A percentile compares a stretch with the other conserved stretches of the same genome.
phyloP scores from a whole-genome alignment of 2,329 filamentous ascomycete genomes.

The Bimuria novae-zelandiae region DNA sequence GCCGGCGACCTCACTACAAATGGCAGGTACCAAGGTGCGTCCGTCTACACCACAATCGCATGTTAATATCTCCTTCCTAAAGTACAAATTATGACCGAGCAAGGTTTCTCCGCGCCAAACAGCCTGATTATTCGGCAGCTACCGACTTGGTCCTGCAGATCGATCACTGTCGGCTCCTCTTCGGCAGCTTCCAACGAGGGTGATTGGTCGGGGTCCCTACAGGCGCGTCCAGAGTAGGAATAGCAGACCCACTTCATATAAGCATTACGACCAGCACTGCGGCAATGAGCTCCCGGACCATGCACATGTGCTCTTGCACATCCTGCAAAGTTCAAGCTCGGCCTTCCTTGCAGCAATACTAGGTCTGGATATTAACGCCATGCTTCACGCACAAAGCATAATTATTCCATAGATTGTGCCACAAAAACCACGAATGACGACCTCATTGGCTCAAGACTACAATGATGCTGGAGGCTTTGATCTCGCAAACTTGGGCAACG shows the following conservation, averaged over 20 bases:
- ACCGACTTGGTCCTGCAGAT: neutral
- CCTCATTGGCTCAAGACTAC: neutral
- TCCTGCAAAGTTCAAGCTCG: no score
- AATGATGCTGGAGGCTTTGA: neutral
- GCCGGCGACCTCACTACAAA: neutral
- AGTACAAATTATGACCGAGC: neutral
- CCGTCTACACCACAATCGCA: neutral
- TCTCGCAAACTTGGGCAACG: neutral
- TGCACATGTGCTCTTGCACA: no score
- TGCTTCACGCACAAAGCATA: no score
- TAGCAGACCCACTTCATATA: neutral
- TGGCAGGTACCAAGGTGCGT: neutral
- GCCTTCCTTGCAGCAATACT: no score
- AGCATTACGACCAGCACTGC: neutral
- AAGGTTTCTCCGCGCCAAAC: neutral
- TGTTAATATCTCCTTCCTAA: neutral
- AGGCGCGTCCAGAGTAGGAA: neutral
- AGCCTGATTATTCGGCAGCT: neutral
- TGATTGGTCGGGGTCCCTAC: neutral
- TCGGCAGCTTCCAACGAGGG: neutral
- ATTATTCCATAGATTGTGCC: no score
- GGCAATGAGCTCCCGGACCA: no score
- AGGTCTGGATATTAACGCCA: no score
- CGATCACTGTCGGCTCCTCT: neutral
- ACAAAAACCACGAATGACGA: neutral